Base-by-base conservation (phyloP, 768 basidiomycete genomes). In the Russula sp. region DNA sequence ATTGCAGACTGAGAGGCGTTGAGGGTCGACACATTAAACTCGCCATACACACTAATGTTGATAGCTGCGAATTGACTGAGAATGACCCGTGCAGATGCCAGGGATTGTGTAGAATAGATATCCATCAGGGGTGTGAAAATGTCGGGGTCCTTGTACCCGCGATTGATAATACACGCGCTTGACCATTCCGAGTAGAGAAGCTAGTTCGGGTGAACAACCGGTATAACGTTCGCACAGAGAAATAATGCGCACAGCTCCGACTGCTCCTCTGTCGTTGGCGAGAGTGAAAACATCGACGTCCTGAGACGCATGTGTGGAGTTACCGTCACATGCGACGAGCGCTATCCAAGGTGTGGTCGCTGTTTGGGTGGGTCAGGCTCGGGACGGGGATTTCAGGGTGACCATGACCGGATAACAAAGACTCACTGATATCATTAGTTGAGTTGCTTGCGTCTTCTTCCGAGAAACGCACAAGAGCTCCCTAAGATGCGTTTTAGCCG, bases 301-400 rank as follows among this genome's bases (percentile, higher is more conserved):
- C 57, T 78, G 72, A 1, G 85, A 84, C 3, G 83, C 78, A 64
- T 82, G 76, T 18, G 90, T 90, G 20, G 86, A 80, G 73, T 94
- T 94, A 61, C 72, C 71, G 71, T 95, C 93, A 74, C 94, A 96
- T 3, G 85, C 82, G 55, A 97, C 83, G 67, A 94, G 80, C 14
- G 94, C 94, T 69, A 97, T 89, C 93, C 94, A 97, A 4, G 94
- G 92, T 0, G 93, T 91, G 6, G 76, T 79, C 3, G 90, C 88
- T 83, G 68, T 30, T 57, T 9, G 11, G 24, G 56, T 28, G 32
- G 8, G 24, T 61, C 26, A 65, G 30, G 22, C 40, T 7, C 11
- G 1, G 20, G 4, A 8, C 13, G 22, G 38, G 11, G 49, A 30
- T 26, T n/a, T 28, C n/a, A 36, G 16, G 48, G 28, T 18, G 5